These are phyloP conservation scores for Grifola frondosa DNA, from an alignment of 1,284 basidiomycete species.

Conservation along the genomic window DNA sequence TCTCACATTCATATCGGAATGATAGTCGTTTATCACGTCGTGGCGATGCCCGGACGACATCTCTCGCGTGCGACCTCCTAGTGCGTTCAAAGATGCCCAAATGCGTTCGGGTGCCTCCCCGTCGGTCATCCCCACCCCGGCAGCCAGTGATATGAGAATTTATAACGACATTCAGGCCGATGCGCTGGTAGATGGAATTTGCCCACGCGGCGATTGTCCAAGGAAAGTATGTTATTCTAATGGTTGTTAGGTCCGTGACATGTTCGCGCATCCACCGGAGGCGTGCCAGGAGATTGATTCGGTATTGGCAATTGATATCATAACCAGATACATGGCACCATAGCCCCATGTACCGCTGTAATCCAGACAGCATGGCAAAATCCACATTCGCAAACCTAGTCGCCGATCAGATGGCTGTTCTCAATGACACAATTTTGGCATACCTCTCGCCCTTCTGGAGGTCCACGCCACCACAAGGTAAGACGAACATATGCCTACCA, in stretches of 20 bases:
- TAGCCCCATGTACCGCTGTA: constrained; percentile 5
- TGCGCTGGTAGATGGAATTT: constrained; percentile 25
- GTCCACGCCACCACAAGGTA: constrained; percentile 3
- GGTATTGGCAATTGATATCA: constrained; percentile 16
- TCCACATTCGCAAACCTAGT: constrained; percentile 9
- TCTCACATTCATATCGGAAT: background rate
- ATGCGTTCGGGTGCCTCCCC: constrained; percentile 20
- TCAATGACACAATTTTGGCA: background rate
- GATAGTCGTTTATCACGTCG: constrained; percentile 25
- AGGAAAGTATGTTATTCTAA: no score
- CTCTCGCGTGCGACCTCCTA: constrained; percentile 17
- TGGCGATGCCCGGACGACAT: constrained; percentile 21
- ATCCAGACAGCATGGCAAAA: constrained; percentile 2
- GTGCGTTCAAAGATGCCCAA: constrained; percentile 16
- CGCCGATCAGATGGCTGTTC: no score
- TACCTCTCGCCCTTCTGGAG: constrained; percentile 2
- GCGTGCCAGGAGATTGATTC: background rate
- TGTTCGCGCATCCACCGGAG: no score
- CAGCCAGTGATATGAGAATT: constrained; percentile 19
- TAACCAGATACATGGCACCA: background rate
- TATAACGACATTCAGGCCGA: constrained; percentile 12
- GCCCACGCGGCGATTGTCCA: no score
- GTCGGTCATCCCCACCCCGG: constrained; percentile 18
- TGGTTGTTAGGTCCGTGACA: no score
- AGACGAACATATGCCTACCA: constrained; percentile 5